phyloP scores from a whole-genome alignment of 352 stramenopile genomes.

The Aphanomyces invadans region DNA sequence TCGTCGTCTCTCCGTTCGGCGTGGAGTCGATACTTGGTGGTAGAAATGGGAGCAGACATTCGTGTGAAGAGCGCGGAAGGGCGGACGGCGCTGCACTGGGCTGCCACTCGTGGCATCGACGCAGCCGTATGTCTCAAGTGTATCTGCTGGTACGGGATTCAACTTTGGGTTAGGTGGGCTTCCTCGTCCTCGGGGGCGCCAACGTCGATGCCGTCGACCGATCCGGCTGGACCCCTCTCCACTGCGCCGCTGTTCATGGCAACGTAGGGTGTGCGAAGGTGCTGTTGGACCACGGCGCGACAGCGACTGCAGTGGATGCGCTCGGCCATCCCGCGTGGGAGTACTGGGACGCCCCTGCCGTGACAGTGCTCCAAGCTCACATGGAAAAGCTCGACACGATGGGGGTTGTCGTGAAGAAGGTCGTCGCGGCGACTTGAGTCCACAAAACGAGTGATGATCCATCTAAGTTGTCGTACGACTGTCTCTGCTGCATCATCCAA shows the following conservation, averaged over 20 bases:
- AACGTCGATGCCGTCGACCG: slow-evolving; percentile 34
- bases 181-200: slow-evolving; percentile 34
- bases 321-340: slow-evolving; percentile 31
- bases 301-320: slow-evolving; percentile 30
- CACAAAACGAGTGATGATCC: too few relatives aligned
- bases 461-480: too few relatives aligned
- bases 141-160: too few relatives aligned
- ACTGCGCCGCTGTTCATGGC: slow-evolving; percentile 51
- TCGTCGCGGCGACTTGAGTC: too few relatives aligned
- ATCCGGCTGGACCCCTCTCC: slow-evolving; percentile 49
- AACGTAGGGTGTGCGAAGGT: slow-evolving; percentile 30
- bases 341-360: slow-evolving; percentile 19
- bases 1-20: slow-evolving; percentile 51
- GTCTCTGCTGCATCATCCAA: too few relatives aligned
- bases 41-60: slow-evolving; percentile 37
- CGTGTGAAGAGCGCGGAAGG: slow-evolving; percentile 35
- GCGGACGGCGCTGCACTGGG: slow-evolving; percentile 61
- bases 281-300: slow-evolving; percentile 37
- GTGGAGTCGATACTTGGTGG: slow-evolving; percentile 43
- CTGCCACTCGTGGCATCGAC: slow-evolving; percentile 43
- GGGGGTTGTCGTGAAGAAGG: slow-evolving; percentile 16
- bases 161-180: slow-evolving; percentile 15
- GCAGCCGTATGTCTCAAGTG: slow-evolving; percentile 8
- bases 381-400: slow-evolving; percentile 17
- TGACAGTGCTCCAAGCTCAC: slow-evolving; percentile 8